phyloP scores from a whole-genome alignment of 345 rosid species.

The Hibiscus syriacus region DNA sequence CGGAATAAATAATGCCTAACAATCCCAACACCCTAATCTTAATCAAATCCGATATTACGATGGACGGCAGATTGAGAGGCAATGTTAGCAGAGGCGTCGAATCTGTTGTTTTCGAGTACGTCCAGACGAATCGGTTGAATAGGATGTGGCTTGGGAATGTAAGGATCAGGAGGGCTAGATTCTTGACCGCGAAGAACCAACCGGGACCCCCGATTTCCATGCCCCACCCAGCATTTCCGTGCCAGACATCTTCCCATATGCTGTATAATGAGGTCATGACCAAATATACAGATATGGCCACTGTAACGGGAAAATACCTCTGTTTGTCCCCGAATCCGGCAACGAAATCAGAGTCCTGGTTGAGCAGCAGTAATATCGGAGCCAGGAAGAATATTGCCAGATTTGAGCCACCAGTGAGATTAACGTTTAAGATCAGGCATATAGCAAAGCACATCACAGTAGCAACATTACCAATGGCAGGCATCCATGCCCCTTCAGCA shows the following conservation, averaged over 20 bases:
- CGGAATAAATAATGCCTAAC: constrained; percentile 73
- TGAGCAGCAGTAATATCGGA: constrained; percentile 83
- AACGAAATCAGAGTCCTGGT: constrained; percentile 93
- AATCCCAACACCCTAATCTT: constrained; percentile 78
- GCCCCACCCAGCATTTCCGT: constrained; percentile 88
- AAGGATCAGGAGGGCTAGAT: constrained; percentile 73
- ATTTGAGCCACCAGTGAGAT: constrained; percentile 80
- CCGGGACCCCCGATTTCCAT: constrained; percentile 85
- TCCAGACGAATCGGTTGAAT: constrained; percentile 89
- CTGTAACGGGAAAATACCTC: constrained; percentile 86
- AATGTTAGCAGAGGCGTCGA: constrained; percentile 59
- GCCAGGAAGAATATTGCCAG: constrained; percentile 92
- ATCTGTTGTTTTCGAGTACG: constrained; percentile 58
- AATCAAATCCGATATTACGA: constrained; percentile 73
- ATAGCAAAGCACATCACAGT: constrained; percentile 90
- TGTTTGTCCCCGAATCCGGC: constrained; percentile 97
- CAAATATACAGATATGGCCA: constrained; percentile 66
- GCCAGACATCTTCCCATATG: constrained; percentile 90
- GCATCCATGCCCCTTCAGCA: constrained; percentile 99
- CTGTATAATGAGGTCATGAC: constrained; percentile 56
- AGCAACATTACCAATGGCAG: constrained; percentile 88
- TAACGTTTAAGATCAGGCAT: constrained; percentile 78
- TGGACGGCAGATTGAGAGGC: constrained; percentile 87
- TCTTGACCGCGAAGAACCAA: constrained; percentile 91
- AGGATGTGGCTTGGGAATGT: constrained; percentile 91